These are phyloP conservation scores for Picochlorum sp. DNA, from an alignment of 139 green algal genomes.

Conservation along the genomic window DNA sequence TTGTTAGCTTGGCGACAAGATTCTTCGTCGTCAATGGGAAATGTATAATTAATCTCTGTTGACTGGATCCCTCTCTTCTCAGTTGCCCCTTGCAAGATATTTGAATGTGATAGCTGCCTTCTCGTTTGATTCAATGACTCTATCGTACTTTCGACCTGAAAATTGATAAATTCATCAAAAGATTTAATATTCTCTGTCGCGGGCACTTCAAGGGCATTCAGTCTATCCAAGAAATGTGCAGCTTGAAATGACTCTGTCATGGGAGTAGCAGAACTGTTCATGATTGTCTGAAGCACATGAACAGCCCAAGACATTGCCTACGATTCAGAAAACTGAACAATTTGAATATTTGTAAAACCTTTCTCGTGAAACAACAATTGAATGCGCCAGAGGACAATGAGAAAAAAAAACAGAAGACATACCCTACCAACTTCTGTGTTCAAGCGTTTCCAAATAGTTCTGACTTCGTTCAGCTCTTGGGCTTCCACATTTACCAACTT, in stretches of 20 bases:
- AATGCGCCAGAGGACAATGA: not conserved
- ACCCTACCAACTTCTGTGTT: not conserved
- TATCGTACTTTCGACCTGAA: not conserved
- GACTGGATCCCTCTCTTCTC: not conserved
- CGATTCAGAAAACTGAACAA: too few species aligned
- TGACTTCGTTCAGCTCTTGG: not conserved
- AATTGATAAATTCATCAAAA: not conserved
- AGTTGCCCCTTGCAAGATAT: not conserved
- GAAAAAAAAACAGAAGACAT: not conserved
- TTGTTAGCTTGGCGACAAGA: too few species aligned
- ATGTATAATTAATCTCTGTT: too few species aligned
- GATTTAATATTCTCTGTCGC: not conserved
- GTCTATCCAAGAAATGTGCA: not conserved
- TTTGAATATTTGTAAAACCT: too few species aligned
- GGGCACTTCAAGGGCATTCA: not conserved
- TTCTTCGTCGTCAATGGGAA: too few species aligned
- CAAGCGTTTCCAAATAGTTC: conserved; percentile 1
- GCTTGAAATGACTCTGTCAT: not conserved
- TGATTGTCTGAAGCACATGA: not conserved
- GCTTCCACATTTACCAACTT: conserved; percentile 2
- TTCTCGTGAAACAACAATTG: too few species aligned
- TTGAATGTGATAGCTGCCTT: not conserved
- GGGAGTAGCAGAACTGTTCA: not conserved
- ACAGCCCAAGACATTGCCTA: conserved; percentile 9
- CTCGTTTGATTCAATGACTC: not conserved